A percentile compares a stretch with the other conserved stretches of the same genome.
Evolutionary conservation across 2,329 filamentous ascomycete genomes (phyloP).

Genomic region (Phaeomoniella chlamydospora): DNA sequence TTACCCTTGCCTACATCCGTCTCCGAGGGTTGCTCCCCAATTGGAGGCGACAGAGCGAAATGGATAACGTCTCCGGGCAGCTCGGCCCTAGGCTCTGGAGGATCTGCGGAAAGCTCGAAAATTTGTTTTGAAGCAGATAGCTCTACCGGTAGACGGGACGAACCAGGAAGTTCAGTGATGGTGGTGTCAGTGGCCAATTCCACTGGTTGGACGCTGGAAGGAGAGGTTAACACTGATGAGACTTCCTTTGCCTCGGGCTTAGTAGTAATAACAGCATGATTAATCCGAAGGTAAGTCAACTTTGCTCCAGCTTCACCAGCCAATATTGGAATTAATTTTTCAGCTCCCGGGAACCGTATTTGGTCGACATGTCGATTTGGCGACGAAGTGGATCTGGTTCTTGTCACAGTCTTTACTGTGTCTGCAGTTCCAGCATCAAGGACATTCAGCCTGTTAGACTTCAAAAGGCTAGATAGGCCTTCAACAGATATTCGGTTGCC

Average conservation of each 20-base stretch:
- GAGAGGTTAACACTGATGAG: constrained; percentile 7
- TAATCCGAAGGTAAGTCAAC: constrained; percentile 39
- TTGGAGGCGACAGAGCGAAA: constrained; percentile 15
- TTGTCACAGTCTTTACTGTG: constrained; percentile 7
- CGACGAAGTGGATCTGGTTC: constrained; percentile 7
- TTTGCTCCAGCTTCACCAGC: constrained; percentile 29
- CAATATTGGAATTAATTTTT: constrained; percentile 39
- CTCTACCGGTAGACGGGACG: constrained; percentile 15
- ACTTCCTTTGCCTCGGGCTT: constrained; percentile 20
- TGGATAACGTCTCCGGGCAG: constrained; percentile 20
- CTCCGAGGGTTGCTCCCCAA: constrained; percentile 18
- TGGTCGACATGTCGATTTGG: constrained; percentile 11
- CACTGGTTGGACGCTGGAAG: constrained; percentile 1
- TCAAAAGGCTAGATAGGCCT: constrained; percentile 37
- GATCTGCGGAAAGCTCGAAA: constrained; percentile 23
- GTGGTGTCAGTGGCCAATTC: constrained; percentile 8
- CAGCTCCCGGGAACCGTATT: constrained; percentile 30
- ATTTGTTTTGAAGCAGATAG: constrained; percentile 16
- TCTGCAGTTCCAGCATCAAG: constrained; percentile 39
- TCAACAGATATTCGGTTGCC: constrained; percentile 41
- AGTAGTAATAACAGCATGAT: constrained; percentile 39
- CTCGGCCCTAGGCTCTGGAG: constrained; percentile 17
- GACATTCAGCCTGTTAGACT: constrained; percentile 36
- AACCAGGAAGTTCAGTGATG: constrained; percentile 8
- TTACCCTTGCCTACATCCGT: constrained; percentile 24